Conservation (phyloP, 1,284 basidiomycete species). For the Mycena sp. region DNA sequence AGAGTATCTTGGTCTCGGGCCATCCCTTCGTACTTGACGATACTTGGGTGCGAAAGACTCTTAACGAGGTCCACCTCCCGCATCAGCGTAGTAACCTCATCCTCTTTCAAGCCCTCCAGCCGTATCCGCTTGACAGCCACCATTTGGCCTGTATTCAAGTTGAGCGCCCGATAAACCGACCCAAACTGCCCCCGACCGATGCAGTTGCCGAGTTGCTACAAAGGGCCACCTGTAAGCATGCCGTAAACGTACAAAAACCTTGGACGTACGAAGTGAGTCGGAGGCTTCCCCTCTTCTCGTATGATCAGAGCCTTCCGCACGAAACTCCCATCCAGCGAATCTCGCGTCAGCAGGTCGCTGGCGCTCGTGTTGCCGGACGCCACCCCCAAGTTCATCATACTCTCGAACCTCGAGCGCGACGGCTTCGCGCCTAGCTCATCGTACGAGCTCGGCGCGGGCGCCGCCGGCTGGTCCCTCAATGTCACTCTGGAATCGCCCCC, state of each 20-base stretch:
- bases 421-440: constrained; percentile 62
- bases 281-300: constrained; percentile 81
- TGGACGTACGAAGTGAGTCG: constrained; percentile 83
- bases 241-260: constrained; percentile 10
- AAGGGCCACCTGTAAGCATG: constrained; percentile 26
- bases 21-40: constrained; percentile 96
- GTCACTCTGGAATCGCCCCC: constrained; percentile 77
- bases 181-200: constrained; percentile 98
- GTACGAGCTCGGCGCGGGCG: constrained; percentile 68
- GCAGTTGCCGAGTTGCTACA: constrained; percentile 93
- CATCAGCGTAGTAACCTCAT: constrained; percentile 89
- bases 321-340: constrained; percentile 70
- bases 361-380: constrained; percentile 62
- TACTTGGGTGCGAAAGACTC: constrained; percentile 87
- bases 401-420: constrained; percentile 69
- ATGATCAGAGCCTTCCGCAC: constrained; percentile 83
- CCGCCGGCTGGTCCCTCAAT: constrained; percentile 63
- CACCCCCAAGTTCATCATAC: constrained; percentile 70
- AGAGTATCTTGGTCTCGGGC: constrained; percentile 84
- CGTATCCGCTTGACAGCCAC: constrained; percentile 95
- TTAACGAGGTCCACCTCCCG: constrained; percentile 90
- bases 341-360: constrained; percentile 70
- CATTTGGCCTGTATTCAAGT: constrained; percentile 92
- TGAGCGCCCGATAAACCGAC: constrained; percentile 92
- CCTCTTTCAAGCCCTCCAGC: constrained; percentile 86